Conservation (phyloP, 805 yeast species). For the Pichia eremophila region DNA sequence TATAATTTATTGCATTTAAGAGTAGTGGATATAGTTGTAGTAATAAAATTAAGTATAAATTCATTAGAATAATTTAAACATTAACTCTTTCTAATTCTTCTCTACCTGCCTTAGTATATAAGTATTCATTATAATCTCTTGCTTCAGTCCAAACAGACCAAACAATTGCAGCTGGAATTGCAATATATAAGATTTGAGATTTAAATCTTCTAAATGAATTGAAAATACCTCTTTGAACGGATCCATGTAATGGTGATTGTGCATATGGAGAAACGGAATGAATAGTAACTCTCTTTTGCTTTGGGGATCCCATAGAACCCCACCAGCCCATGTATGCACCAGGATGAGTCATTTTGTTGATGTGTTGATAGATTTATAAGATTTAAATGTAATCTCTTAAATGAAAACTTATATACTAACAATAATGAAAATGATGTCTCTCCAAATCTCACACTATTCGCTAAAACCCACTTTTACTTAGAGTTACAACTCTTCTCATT, state of each 20-base stretch:
- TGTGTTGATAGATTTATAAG: no score
- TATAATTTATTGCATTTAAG: no score
- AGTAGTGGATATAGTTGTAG: neutral
- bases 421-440: no score
- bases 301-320: constrained; percentile 85
- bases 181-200: constrained; percentile 70
- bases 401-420: no score
- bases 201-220: constrained; percentile 91
- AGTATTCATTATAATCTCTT: constrained; percentile 83
- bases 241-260: constrained; percentile 84
- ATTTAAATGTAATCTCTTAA: no score
- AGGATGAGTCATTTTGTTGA: constrained; percentile 30
- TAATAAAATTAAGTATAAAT: neutral
- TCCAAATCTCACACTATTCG: neutral
- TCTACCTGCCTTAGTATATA: constrained; percentile 97
- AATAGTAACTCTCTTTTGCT: constrained; percentile 75
- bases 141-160: constrained; percentile 85
- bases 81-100: constrained; percentile 73
- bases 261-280: constrained; percentile 93
- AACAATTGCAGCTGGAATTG: constrained; percentile 68
- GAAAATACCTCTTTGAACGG: constrained; percentile 76
- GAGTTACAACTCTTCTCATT: constrained; percentile 1
- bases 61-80: constrained; percentile 17
- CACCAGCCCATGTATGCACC: constrained; percentile 95
- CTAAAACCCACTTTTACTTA: neutral